Base-by-base conservation (phyloP, 2,329 filamentous ascomycete genomes). In the Sordariomycetes sp. region DNA sequence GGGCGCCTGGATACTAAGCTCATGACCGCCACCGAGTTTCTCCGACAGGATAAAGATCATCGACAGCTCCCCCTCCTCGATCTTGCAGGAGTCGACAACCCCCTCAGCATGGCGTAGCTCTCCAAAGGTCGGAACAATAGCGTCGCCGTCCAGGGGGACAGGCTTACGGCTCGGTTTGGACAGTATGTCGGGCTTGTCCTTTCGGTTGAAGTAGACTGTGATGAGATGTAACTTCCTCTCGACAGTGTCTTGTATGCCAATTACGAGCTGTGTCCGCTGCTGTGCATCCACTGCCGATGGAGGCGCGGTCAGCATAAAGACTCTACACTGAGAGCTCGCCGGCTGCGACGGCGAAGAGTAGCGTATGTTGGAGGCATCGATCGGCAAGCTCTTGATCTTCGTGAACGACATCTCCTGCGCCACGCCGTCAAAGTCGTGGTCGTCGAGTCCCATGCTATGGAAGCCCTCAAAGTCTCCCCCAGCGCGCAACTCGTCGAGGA, bases 1-100 rank as follows among this genome's bases (percentile, higher is more conserved):
- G 0, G 86, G 87, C 6, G 86, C 86, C 67, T 90, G 87, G 10
- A 89, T 72, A 62, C 84, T 88, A 17, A 92, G 69, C 64, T 87
- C 82, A 53, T 81, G 79, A 34, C 78, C 77, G 1, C 85, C 85
- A 61, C 82, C 74, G 55, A 78, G 76, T 25, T 82, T 80, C 62
- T 85, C 80, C 2, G 84, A 86, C 15, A 92, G 71, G 28, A 88
- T 82, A 2, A 90, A 71, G 55, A 91, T 85, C 61, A 84, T 82
- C 35, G 84, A 82, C 57, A 86, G 74, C 28, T 77, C 74, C 1
- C 84, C 84, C 66, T 91, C 87, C 4, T 77, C 74, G 51, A 91
- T 68, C 63, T 83, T 87, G 68, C 85, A 89, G 7, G 85, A 87
- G 69, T 90, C 87, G 28, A 84, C 77, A 17, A 91, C 82, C 60